Conservation (phyloP, 208 protist species). For the Trypanosoma scelopori region DNA sequence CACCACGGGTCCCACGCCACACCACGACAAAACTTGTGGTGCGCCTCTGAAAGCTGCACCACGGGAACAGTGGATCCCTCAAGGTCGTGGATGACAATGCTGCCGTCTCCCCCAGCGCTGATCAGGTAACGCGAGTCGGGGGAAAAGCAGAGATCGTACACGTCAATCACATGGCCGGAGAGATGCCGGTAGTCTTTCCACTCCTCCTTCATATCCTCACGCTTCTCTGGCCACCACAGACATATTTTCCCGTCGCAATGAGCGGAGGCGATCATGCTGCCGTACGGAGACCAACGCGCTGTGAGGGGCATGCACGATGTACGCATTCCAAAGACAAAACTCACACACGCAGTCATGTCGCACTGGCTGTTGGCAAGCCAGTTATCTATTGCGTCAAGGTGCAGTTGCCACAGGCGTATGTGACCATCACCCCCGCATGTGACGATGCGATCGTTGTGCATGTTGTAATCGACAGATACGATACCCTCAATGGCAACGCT, state of each 20-base stretch:
- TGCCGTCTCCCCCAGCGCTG: constrained; percentile 73
- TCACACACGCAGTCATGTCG: constrained; percentile 75
- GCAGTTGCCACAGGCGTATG: constrained; percentile 68
- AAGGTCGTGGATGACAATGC: constrained; percentile 80
- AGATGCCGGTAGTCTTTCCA: constrained; percentile 90
- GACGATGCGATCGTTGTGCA: constrained; percentile 48
- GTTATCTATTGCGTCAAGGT: constrained; percentile 38
- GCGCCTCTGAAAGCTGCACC: constrained; percentile 61
- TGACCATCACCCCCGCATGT: constrained; percentile 83
- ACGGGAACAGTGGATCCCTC: constrained; percentile 65
- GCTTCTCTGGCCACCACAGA: constrained; percentile 75
- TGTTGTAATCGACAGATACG: constrained; percentile 74
- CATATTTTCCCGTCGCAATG: constrained; percentile 87
- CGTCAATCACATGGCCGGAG: constrained; percentile 81
- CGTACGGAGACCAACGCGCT: constrained; percentile 83
- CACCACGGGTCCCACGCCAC: constrained; percentile 88
- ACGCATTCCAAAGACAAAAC: constrained; percentile 57
- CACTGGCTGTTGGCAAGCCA: constrained; percentile 59
- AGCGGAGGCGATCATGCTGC: constrained; percentile 72
- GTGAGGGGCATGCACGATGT: constrained; percentile 78
- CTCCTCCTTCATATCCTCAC: constrained; percentile 35
- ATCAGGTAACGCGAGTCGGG: constrained; percentile 80
- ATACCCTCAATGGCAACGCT: constrained; percentile 72
- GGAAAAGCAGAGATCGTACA: constrained; percentile 86
- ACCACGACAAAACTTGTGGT: constrained; percentile 82